phyloP scores from a whole-genome alignment of 2,329 filamentous ascomycete genomes.

The Stachybotrys chlorohalonatus region DNA sequence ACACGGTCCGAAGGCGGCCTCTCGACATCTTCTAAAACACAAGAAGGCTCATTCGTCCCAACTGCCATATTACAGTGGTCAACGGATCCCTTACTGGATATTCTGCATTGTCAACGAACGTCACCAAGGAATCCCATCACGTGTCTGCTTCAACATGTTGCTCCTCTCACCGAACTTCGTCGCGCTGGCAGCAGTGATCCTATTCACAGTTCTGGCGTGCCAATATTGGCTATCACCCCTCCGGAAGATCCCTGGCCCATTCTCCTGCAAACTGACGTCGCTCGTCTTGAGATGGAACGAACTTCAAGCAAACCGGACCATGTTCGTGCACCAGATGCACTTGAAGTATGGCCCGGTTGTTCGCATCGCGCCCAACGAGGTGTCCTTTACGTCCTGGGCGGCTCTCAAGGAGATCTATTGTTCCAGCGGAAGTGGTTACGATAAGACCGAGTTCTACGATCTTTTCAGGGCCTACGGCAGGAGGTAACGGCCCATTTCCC shows the following conservation, averaged over 20 bases:
- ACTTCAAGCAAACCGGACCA: constrained; percentile 40
- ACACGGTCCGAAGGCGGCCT: no score
- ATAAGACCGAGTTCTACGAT: constrained; percentile 57
- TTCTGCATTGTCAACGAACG: no score
- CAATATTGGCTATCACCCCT: constrained; percentile 22
- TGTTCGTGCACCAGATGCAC: constrained; percentile 48
- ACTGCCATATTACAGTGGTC: no score
- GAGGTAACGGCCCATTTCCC: constrained; percentile 26
- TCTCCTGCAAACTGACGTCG: constrained; percentile 38
- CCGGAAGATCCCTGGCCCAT: constrained; percentile 37
- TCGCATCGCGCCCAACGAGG: constrained; percentile 48
- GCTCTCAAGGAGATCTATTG: constrained; percentile 56
- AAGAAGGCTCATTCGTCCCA: no score
- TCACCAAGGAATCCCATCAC: no score
- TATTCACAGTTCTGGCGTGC: constrained; percentile 14
- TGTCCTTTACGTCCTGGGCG: constrained; percentile 45
- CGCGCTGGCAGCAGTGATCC: constrained; percentile 10
- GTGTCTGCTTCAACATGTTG: constrained; percentile 9
- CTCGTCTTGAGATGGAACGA: constrained; percentile 47
- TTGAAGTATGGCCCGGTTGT: constrained; percentile 46
- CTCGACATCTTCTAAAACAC: no score
- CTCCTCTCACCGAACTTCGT: constrained; percentile 13
- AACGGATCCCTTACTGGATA: no score
- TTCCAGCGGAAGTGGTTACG: constrained; percentile 52
- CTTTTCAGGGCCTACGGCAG: constrained; percentile 49